Percentiles rank a stretch among this genome's conserved stretches.
Conservation (phyloP, 2,329 filamentous ascomycete species). For the Fusarium guadeloupense region DNA sequence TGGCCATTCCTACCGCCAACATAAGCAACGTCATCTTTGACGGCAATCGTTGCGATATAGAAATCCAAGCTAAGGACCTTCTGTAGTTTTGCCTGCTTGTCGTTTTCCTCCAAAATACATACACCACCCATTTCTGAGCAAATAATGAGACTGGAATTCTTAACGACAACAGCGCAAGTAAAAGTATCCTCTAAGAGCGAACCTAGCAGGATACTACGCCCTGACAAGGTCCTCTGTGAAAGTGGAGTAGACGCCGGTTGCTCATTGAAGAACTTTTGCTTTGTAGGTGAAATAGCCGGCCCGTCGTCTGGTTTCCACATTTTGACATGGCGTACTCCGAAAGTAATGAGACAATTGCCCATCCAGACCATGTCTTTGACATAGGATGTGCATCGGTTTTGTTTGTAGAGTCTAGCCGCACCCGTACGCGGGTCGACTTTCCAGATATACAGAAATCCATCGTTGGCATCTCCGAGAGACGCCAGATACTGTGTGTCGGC, state of each 20-base stretch:
- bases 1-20: constrained; percentile 74
- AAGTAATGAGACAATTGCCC: constrained; percentile 82
- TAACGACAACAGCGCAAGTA: constrained; percentile 75
- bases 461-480: constrained; percentile 87
- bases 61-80: constrained; percentile 75
- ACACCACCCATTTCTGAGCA: constrained; percentile 89
- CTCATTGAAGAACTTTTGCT: constrained; percentile 64
- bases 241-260: constrained; percentile 44
- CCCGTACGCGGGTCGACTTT: constrained; percentile 84
- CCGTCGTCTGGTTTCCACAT: constrained; percentile 86
- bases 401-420: constrained; percentile 79
- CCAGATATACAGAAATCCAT: constrained; percentile 95
- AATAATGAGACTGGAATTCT: constrained; percentile 78
- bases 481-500: constrained; percentile 86
- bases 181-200: constrained; percentile 85
- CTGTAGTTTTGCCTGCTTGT: constrained; percentile 74
- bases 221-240: constrained; percentile 73
- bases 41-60: constrained; percentile 71
- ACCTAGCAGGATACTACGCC: constrained; percentile 88
- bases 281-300: constrained; percentile 67
- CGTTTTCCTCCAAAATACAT: constrained; percentile 84
- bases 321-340: constrained; percentile 92
- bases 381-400: constrained; percentile 90
- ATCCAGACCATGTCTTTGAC: constrained; percentile 92
- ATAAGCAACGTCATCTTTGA: constrained; percentile 68